Percentiles rank a stretch among this genome's conserved stretches.
These are phyloP conservation scores for Fusarium begoniae DNA, from an alignment of 2,329 filamentous ascomycete species.

Conservation along the genomic window DNA sequence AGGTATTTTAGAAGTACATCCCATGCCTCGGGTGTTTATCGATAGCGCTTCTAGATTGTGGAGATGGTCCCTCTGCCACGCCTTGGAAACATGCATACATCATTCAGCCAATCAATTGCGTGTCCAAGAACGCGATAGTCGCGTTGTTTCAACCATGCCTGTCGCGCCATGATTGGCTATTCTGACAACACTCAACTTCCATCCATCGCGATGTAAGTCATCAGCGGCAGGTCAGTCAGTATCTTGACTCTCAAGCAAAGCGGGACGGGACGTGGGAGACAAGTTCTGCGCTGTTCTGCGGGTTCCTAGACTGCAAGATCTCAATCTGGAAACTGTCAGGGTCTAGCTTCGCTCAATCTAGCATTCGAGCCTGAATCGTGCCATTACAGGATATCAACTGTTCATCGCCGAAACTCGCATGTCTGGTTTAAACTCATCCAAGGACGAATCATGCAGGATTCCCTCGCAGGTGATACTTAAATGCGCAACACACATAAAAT, in stretches of 20 bases:
- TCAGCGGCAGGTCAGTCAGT: neutral
- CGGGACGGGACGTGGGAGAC: constrained; percentile 6
- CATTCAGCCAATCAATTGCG: constrained; percentile 32
- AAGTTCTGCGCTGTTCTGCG: neutral
- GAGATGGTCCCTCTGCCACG: constrained; percentile 20
- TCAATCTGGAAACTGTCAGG: constrained; percentile 15
- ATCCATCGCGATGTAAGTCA: constrained; percentile 11
- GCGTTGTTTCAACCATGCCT: constrained; percentile 32
- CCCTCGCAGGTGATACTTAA: neutral
- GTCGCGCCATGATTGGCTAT: constrained; percentile 31
- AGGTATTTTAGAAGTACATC: constrained; percentile 14
- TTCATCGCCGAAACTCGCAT: constrained; percentile 11
- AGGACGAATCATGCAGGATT: constrained; percentile 20
- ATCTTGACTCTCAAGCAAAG: neutral
- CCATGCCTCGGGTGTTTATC: constrained; percentile 37
- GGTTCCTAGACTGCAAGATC: neutral
- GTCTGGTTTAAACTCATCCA: neutral
- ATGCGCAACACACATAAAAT: constrained; percentile 18
- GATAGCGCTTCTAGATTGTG: constrained; percentile 41
- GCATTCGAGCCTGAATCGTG: neutral
- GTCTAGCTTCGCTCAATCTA: neutral
- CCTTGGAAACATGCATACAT: constrained; percentile 31
- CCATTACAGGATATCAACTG: constrained; percentile 13
- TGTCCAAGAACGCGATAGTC: constrained; percentile 38
- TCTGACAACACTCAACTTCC: constrained; percentile 2